Percentiles rank a stretch among this genome's conserved stretches.
phyloP scores from a whole-genome alignment of 805 yeast species.

The Metschnikowia shivogae region DNA sequence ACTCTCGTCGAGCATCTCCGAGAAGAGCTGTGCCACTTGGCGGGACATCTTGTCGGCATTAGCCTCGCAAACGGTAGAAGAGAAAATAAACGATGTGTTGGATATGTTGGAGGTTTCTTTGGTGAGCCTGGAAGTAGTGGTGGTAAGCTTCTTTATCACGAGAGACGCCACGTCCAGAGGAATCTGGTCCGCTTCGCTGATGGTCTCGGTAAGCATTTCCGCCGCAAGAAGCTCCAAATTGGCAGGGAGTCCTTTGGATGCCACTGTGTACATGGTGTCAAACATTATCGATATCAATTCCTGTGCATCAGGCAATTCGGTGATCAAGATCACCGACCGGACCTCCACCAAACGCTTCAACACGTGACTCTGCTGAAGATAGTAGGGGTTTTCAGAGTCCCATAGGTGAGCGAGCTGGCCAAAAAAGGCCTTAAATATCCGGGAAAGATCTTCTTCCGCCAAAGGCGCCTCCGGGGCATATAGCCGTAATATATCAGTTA shows the following conservation, averaged over 20 bases:
- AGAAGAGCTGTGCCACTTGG: constrained; percentile 70
- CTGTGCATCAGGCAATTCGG: constrained; percentile 67
- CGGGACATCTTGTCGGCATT: constrained; percentile 74
- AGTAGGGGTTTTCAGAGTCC: constrained; percentile 56
- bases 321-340: constrained; percentile 64
- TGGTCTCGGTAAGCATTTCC: constrained; percentile 69
- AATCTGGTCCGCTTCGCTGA: constrained; percentile 64
- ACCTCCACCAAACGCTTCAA: constrained; percentile 70
- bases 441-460: constrained; percentile 56
- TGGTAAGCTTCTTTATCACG: constrained; percentile 53
- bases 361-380: constrained; percentile 58
- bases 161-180: constrained; percentile 58
- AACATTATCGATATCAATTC: constrained; percentile 54
- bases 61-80: constrained; percentile 62
- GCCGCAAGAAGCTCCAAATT: constrained; percentile 58
- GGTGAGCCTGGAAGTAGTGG: constrained; percentile 29
- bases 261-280: constrained; percentile 54
- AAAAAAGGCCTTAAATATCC: constrained; percentile 63
- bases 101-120: constrained; percentile 26
- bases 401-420: constrained; percentile 54
- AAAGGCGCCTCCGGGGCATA: constrained; percentile 92
- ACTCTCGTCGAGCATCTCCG: constrained; percentile 65
- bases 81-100: constrained; percentile 61
- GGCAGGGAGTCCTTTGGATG: constrained; percentile 42
- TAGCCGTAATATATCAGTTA: constrained; percentile 70